Percentiles rank a stretch among this genome's conserved stretches.
These are phyloP conservation scores for Phytophthora fragariaefolia DNA, from an alignment of 352 stramenopile genomes.

Conservation along the genomic window DNA sequence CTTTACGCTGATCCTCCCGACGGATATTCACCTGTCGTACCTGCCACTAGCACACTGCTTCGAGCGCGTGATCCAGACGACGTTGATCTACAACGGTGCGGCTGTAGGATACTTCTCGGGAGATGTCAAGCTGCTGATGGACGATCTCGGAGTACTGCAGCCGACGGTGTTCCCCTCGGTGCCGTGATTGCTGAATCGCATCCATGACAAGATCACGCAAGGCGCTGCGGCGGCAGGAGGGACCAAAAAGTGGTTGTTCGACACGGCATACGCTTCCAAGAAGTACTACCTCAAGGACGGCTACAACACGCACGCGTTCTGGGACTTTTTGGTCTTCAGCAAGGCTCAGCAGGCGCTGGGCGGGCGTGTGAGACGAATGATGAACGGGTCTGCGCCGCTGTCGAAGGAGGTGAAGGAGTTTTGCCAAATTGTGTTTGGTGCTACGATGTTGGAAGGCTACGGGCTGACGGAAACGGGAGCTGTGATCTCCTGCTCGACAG, in stretches of 20 bases:
- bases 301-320: slow-evolving; percentile 76
- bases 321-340: slow-evolving; percentile 95
- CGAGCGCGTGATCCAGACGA: slow-evolving; percentile 75
- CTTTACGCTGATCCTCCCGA: slow-evolving; percentile 18
- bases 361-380: slow-evolving; percentile 89
- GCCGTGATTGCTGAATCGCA: slow-evolving; percentile 94
- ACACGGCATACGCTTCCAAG: slow-evolving; percentile 84
- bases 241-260: slow-evolving; percentile 89
- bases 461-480: slow-evolving; percentile 92
- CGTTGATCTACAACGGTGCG: slow-evolving; percentile 66
- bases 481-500: slow-evolving; percentile 45
- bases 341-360: slow-evolving; percentile 94
- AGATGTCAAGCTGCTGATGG: slow-evolving; percentile 87
- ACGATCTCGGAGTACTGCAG: slow-evolving; percentile 89
- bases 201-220: slow-evolving; percentile 93
- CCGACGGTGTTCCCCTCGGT: slow-evolving; percentile 92
- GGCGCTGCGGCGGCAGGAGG: slow-evolving; percentile 65
- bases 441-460: slow-evolving; percentile 94
- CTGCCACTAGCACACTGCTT: slow-evolving; percentile 95
- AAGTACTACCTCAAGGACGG: slow-evolving; percentile 51
- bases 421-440: slow-evolving; percentile 93
- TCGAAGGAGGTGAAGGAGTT: slow-evolving; percentile 94
- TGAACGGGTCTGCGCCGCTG: slow-evolving; percentile 94
- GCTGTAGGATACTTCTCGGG: slow-evolving; percentile 93
- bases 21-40: slow-evolving; percentile 88